These are phyloP conservation scores for Parastagonospora avenae DNA, from an alignment of 2,329 filamentous ascomycete genomes.

Conservation along the genomic window DNA sequence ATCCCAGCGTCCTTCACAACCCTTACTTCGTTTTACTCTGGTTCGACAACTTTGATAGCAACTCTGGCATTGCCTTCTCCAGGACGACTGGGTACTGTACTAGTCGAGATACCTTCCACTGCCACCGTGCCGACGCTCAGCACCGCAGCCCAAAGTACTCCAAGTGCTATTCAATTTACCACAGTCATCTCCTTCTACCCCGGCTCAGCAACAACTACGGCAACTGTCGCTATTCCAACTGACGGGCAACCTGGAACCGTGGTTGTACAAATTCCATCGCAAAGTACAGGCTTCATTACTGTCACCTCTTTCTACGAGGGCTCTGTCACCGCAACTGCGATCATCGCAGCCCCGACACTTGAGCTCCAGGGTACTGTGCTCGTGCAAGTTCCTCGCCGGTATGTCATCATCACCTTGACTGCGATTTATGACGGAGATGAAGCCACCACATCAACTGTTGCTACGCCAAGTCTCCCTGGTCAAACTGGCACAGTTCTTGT, in stretches of 20 bases:
- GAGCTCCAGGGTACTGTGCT: not conserved
- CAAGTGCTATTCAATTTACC: not conserved
- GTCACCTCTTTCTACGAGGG: constrained; percentile 1
- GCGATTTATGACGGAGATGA: not conserved
- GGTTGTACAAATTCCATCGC: not conserved
- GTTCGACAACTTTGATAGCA: not conserved
- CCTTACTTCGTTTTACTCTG: not conserved
- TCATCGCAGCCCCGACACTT: not conserved
- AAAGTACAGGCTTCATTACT: not conserved
- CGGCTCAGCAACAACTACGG: not conserved
- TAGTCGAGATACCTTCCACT: not conserved
- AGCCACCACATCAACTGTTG: not conserved
- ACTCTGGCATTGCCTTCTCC: not conserved
- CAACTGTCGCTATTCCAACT: not conserved
- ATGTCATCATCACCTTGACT: not conserved
- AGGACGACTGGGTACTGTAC: not conserved
- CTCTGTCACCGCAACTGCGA: not conserved
- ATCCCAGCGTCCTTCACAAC: not conserved
- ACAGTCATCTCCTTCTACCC: not conserved
- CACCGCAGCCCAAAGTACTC: not conserved
- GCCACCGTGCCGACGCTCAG: not conserved
- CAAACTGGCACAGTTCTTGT: not conserved
- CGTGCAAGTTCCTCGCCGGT: not conserved
- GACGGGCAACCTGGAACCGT: not conserved
- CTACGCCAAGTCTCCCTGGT: not conserved